These are phyloP conservation scores for Aegilops longissima DNA, from an alignment of 176 grass and related monocot genomes.

Conservation along the genomic window DNA sequence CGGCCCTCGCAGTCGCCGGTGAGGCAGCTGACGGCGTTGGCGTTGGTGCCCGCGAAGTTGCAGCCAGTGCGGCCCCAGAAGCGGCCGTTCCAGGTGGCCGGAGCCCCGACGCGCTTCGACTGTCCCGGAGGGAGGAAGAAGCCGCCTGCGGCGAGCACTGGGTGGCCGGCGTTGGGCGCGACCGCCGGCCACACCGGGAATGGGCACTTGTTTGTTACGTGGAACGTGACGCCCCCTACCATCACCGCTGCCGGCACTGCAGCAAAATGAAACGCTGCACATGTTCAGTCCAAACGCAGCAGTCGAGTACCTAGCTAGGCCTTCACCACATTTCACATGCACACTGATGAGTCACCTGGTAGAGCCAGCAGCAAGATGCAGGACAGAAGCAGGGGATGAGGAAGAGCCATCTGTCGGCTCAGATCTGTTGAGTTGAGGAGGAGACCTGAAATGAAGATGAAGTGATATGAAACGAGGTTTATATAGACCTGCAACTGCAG, in stretches of 20 bases:
- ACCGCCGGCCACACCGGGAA: slow-evolving; percentile 83
- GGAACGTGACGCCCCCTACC: slow-evolving; percentile 38
- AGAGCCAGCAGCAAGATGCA: slow-evolving; percentile 8
- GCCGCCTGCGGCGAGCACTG: slow-evolving; percentile 61
- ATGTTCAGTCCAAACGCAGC: slow-evolving; percentile 3
- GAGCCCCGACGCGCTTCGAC: slow-evolving; percentile 47
- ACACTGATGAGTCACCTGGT: background rate
- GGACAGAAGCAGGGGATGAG: background rate
- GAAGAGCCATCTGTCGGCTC: slow-evolving; percentile 16
- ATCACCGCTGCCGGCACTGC: background rate
- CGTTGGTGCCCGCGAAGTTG: slow-evolving; percentile 16
- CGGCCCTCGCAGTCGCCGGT: slow-evolving; percentile 74
- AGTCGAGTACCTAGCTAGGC: background rate
- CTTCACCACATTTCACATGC: background rate
- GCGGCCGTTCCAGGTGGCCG: slow-evolving; percentile 76
- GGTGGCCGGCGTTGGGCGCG: slow-evolving; percentile 70
- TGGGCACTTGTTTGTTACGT: slow-evolving; percentile 68
- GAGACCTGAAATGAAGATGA: background rate
- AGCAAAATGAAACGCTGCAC: background rate
- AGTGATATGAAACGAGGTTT: background rate
- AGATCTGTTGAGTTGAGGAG: background rate
- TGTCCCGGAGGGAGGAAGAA: slow-evolving; percentile 63
- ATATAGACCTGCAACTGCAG: background rate
- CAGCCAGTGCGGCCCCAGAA: slow-evolving; percentile 83
- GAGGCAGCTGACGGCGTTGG: slow-evolving; percentile 24